Percentiles rank a stretch among this genome's conserved stretches.
Evolutionary conservation across 2,329 filamentous ascomycete species (phyloP).

Genomic region (Ophiosphaerella korrae): DNA sequence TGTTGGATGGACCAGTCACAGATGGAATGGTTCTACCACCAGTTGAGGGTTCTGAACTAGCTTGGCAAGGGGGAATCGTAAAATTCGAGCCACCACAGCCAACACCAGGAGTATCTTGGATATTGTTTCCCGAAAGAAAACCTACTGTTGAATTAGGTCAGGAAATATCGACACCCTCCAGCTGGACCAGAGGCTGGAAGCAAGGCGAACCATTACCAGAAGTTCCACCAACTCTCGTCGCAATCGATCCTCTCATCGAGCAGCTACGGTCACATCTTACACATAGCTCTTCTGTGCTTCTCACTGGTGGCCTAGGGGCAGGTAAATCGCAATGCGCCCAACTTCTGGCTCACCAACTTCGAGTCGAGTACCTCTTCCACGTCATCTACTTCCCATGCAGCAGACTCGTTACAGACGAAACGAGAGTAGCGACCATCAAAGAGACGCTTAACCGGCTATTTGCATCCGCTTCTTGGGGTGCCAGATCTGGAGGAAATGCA

Average conservation of each 20-base stretch:
- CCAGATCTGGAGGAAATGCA: conserved; percentile 80
- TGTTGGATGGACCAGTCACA: conserved; percentile 84
- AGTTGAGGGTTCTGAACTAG: conserved; percentile 58
- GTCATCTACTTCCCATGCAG: conserved; percentile 85
- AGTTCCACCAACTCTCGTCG: conserved; percentile 70
- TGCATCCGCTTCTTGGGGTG: conserved; percentile 88
- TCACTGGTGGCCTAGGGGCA: conserved; percentile 87
- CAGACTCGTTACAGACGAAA: conserved; percentile 89
- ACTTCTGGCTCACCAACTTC: conserved; percentile 73
- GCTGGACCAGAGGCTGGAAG: conserved; percentile 55
- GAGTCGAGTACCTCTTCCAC: conserved; percentile 76
- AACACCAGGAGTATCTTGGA: conserved; percentile 62
- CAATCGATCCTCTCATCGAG: conserved; percentile 77
- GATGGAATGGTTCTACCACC: conserved; percentile 80
- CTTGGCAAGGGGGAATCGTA: conserved; percentile 83
- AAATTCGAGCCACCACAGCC: conserved; percentile 69
- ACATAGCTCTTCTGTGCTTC: conserved; percentile 84
- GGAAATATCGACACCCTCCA: conserved; percentile 69
- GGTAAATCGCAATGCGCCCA: conserved; percentile 86
- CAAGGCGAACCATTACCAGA: conserved; percentile 61
- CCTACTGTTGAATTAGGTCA: conserved; percentile 76
- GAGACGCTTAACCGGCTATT: conserved; percentile 85
- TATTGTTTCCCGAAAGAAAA: conserved; percentile 76
- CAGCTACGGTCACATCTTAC: conserved; percentile 77
- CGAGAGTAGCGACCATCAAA: conserved; percentile 85